Percentiles rank a stretch among this genome's conserved stretches.
Conservation (phyloP, 148 eudicot species). For the Vaccinium macrocarpon region DNA sequence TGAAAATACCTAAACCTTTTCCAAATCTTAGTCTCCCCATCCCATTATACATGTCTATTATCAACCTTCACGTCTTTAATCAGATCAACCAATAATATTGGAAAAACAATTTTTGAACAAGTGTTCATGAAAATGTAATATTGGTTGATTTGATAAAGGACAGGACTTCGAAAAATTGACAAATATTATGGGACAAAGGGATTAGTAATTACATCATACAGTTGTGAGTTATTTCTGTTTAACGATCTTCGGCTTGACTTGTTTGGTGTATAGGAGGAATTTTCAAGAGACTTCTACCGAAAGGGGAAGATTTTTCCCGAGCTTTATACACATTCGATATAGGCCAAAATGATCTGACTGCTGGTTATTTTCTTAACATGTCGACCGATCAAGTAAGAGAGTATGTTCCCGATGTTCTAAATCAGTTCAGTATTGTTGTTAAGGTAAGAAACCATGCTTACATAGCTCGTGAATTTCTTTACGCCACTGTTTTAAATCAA, state of each 20-base stretch:
- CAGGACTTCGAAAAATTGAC: not conserved
- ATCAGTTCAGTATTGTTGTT: slow-evolving; percentile 51
- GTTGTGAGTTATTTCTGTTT: not conserved
- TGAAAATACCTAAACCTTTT: not conserved
- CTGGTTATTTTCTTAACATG: slow-evolving; percentile 66
- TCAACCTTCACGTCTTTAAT: not conserved
- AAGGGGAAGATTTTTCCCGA: slow-evolving; percentile 46
- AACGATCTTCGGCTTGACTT: not conserved
- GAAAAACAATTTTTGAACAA: not conserved
- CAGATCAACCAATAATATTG: not conserved
- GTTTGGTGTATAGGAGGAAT: slow-evolving; percentile 37
- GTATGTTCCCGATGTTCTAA: slow-evolving; percentile 55
- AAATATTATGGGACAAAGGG: not conserved
- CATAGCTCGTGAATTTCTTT: not conserved
- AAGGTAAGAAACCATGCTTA: slow-evolving; percentile 41
- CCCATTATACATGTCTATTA: not conserved
- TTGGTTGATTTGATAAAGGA: not conserved
- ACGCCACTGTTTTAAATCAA: not conserved
- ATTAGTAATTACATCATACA: not conserved
- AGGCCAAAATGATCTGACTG: slow-evolving; percentile 82
- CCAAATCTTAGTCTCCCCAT: too few relatives aligned
- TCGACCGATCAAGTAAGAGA: slow-evolving; percentile 63
- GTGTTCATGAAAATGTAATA: not conserved
- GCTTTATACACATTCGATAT: slow-evolving; percentile 86
- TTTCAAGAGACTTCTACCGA: slow-evolving; percentile 49